These are phyloP conservation scores for Larix sibirica DNA, from an alignment of 83 land plant genomes.

Conservation along the genomic window DNA sequence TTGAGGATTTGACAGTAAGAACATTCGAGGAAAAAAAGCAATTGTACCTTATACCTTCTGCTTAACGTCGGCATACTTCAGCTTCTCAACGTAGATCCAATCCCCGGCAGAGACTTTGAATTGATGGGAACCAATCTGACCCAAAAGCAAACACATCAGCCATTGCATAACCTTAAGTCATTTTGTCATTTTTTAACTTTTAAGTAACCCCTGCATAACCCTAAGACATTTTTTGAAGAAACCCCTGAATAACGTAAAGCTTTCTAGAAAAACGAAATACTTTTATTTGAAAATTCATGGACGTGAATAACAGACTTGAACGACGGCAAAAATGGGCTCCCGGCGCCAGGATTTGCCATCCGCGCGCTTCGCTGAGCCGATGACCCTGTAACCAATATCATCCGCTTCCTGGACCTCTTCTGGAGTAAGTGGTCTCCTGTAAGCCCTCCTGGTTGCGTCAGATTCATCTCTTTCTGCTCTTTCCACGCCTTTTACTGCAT, in stretches of 20 bases:
- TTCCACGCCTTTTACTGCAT: not conserved
- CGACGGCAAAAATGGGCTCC: not conserved
- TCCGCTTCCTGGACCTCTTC: not conserved
- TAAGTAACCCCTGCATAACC: not conserved
- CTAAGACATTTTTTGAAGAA: not conserved
- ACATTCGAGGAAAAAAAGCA: not conserved
- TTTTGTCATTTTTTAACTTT: not conserved
- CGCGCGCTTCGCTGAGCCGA: not conserved
- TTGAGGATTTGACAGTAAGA: not conserved
- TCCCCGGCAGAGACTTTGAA: slow-evolving; percentile 15
- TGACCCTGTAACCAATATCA: slow-evolving; percentile 11
- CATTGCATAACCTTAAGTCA: not conserved
- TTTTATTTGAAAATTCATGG: not conserved
- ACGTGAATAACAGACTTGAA: slow-evolving; percentile 3
- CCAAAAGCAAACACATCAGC: not conserved
- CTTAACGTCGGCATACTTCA: slow-evolving; percentile 14
- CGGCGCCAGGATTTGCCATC: not conserved
- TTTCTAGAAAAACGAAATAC: not conserved
- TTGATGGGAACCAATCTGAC: slow-evolving; percentile 17
- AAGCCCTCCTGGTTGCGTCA: slow-evolving; percentile 10
- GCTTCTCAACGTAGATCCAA: slow-evolving; percentile 12
- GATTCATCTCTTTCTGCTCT: not conserved
- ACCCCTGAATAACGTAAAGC: not conserved
- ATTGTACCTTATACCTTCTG: slow-evolving; percentile 21
- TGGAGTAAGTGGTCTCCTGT: not conserved